Percentiles rank a stretch among this genome's conserved stretches.
Conservation (phyloP, 345 rosid species). For the Citrus medica region DNA sequence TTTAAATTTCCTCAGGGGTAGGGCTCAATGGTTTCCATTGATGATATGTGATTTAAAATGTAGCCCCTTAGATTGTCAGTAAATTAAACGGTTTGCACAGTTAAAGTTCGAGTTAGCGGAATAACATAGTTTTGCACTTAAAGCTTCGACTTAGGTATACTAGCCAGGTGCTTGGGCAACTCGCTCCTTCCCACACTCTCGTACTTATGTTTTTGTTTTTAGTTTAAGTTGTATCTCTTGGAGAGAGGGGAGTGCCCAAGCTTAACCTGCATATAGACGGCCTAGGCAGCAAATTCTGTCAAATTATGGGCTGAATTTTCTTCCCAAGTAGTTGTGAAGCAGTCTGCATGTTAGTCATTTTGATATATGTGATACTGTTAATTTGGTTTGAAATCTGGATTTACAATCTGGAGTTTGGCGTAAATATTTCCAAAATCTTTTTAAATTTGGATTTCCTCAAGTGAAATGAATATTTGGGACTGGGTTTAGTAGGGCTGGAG, state of each 20-base stretch:
- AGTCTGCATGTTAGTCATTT: not conserved
- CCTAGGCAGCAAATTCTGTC: not conserved
- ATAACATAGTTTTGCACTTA: not conserved
- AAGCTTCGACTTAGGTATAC: not conserved
- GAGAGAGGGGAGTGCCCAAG: not conserved
- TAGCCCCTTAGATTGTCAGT: not conserved
- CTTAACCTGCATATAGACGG: not conserved
- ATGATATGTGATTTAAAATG: not conserved
- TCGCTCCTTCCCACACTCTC: not conserved
- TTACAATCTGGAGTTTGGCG: not conserved
- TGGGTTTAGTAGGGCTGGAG: not conserved
- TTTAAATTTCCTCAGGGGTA: not conserved
- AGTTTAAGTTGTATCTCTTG: not conserved
- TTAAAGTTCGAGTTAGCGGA: not conserved
- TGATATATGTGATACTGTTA: not conserved
- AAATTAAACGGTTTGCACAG: not conserved
- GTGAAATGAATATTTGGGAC: not conserved
- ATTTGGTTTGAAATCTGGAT: not conserved
- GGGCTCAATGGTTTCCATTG: not conserved
- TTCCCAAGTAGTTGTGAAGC: not conserved
- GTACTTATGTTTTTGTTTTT: not conserved
- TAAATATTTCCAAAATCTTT: not conserved
- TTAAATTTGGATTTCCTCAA: not conserved
- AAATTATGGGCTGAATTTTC: not conserved
- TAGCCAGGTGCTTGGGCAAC: not conserved